These are phyloP conservation scores for Fusarium sp. DNA, from an alignment of 2,329 filamentous ascomycete species.

Conservation along the genomic window DNA sequence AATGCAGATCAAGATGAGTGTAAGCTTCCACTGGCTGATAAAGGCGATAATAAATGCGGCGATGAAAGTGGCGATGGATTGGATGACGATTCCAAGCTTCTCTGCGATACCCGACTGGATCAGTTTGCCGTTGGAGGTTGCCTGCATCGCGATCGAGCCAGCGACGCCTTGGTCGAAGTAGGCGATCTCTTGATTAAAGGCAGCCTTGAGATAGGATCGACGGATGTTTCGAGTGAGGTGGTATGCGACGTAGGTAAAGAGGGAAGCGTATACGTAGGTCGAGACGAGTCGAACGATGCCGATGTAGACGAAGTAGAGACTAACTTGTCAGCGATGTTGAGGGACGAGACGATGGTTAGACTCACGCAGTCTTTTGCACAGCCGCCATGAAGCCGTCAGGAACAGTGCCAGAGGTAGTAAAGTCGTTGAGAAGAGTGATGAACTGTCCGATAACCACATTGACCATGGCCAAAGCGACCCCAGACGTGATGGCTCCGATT, in stretches of 20 bases:
- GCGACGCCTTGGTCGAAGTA: constrained; percentile 38
- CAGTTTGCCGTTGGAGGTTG: constrained; percentile 50
- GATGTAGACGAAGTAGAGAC: constrained; percentile 68
- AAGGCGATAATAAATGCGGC: constrained; percentile 53
- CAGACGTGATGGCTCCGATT: constrained; percentile 4
- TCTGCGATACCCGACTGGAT: constrained; percentile 1
- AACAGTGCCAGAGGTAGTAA: constrained; percentile 2
- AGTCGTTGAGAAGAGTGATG: constrained; percentile 41
- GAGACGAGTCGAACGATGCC: constrained; percentile 63
- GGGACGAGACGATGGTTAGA: neutral
- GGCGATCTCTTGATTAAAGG: constrained; percentile 61
- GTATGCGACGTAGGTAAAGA: constrained; percentile 61
- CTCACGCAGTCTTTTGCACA: neutral
- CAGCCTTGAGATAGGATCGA: constrained; percentile 59
- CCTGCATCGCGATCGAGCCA: constrained; percentile 47
- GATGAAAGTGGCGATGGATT: constrained; percentile 50
- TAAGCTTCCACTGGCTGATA: constrained; percentile 55
- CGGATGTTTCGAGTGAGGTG: constrained; percentile 60
- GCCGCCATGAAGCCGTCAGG: constrained; percentile 9
- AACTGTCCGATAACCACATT: constrained; percentile 47
- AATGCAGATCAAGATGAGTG: constrained; percentile 49
- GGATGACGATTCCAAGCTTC: constrained; percentile 43
- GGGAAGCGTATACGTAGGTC: constrained; percentile 57
- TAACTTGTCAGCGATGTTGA: constrained; percentile 21
- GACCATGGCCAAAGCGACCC: constrained; percentile 44